Base-by-base conservation (phyloP, 768 basidiomycete genomes). In the Lenzites betulinus region DNA sequence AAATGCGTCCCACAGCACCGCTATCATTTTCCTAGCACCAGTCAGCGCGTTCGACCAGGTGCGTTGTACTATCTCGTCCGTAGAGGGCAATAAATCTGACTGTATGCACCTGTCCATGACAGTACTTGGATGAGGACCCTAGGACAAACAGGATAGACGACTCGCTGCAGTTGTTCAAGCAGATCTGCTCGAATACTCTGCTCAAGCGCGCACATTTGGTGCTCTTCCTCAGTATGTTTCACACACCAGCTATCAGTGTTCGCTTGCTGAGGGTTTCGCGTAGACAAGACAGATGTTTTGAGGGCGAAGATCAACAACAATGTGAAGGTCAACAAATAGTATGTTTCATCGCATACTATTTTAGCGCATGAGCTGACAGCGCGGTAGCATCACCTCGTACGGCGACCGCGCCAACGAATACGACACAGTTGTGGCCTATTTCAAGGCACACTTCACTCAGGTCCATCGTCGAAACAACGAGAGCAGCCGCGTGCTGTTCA, bases 91-190 rank as follows among this genome's bases (percentile, higher is more conserved):
- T 3, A 6, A 16, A n/a, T 15, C 63, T 61, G 33, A 61, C 47
- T 23, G 7, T 38, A 62, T 48, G 22, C 59, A 22, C 20, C 23
- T 12, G 16, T 50, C 25, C 13, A 52, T 49, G 20, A 22, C 66
- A 93, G 90, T 93, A 92, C 71, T 79, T 94, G 23, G 89, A 93
- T 69, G 92, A 94, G 76, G 92, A 94, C 68, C 88, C 89, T 28
- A 82, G 88, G 58, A 89, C 88, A 41, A 94, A 94, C 66, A 79
- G 92, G 50, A 91, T 94, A 33, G 90, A 93, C 63, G 92, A 94
- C 70, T 93, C 92, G 0, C 74, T 94, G n/a, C 92, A 92, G 74
- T 78, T 93, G 23, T 94, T 92, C 72, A 92, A 90, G 5, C 83
- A 91, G 67, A 91, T 93, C 12, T 93, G 91, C 69, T 87, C 89